Evolutionary conservation across 305 asterid species (phyloP).

Genomic region (Fraxinus paxiana): DNA sequence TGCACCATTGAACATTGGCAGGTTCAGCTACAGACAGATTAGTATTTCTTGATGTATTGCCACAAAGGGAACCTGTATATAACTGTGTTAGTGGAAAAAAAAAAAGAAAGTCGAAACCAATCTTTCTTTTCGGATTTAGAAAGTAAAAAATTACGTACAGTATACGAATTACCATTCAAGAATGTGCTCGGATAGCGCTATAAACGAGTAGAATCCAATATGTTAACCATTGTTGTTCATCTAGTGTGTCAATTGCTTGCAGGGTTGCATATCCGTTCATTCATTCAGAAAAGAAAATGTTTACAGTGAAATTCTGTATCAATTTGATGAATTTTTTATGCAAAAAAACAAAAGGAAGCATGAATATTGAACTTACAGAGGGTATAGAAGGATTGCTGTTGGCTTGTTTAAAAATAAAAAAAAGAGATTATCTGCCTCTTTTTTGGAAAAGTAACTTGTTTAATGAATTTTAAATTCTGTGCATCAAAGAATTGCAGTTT

Average conservation of each 20-base stretch:
- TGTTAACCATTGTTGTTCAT: constrained; percentile 92
- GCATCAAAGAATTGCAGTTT: not conserved
- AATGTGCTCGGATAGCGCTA: constrained; percentile 61
- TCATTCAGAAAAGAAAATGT: not conserved
- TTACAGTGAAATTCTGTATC: not conserved
- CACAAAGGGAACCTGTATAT: constrained; percentile 71
- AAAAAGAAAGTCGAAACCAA: not conserved
- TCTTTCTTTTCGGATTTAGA: not conserved
- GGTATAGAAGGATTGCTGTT: constrained; percentile 78
- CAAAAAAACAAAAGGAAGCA: not conserved
- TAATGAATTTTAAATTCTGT: not conserved
- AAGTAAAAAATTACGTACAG: not conserved
- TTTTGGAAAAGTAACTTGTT: not conserved
- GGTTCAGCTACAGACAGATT: constrained; percentile 20
- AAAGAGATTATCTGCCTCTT: not conserved
- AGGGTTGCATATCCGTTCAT: constrained; percentile 65
- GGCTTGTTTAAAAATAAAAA: constrained; percentile 45
- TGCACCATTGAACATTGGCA: constrained; percentile 48
- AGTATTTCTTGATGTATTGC: constrained; percentile 43
- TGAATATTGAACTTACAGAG: constrained; percentile 55
- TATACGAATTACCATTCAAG: constrained; percentile 60
- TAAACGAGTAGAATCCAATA: constrained; percentile 84
- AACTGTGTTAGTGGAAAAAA: not conserved
- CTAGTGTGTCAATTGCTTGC: constrained; percentile 79
- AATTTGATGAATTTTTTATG: not conserved